Conservation (phyloP, 2,329 filamentous ascomycete genomes). For the Fusarium begoniae region DNA sequence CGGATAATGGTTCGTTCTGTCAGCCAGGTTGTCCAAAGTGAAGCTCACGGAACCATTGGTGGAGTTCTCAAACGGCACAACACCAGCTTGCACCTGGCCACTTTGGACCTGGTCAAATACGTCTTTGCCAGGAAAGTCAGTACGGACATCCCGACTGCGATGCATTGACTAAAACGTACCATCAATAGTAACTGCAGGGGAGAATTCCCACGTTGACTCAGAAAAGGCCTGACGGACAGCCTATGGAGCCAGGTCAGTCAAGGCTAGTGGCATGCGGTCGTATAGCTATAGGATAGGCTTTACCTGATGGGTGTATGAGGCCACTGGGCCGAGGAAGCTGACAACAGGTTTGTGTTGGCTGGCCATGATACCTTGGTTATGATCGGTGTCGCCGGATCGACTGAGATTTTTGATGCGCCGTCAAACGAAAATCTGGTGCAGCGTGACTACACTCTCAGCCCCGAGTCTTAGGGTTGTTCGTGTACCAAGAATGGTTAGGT, state of each 20-base stretch:
- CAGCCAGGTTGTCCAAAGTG: conserved; percentile 88
- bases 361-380: conserved; percentile 38
- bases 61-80: conserved; percentile 96
- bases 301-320: conserved; percentile 64
- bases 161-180: conserved; percentile 45
- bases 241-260: conserved; percentile 44
- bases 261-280: conserved; percentile 31
- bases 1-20: conserved; percentile 70
- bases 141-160: not conserved
- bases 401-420: not conserved
- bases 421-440: not conserved
- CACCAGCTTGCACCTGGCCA: conserved; percentile 71
- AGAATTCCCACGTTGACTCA: conserved; percentile 56
- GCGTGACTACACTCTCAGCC: not conserved
- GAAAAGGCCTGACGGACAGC: conserved; percentile 60
- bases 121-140: conserved; percentile 57
- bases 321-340: conserved; percentile 59
- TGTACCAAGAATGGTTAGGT: not conserved
- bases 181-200: conserved; percentile 62
- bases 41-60: conserved; percentile 93
- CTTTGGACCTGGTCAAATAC: conserved; percentile 83
- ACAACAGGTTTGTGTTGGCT: conserved; percentile 52
- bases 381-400: conserved; percentile 12
- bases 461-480: not conserved
- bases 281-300: conserved; percentile 17